Evolutionary conservation across 2,329 filamentous ascomycete species (phyloP).

Genomic region (Claviceps capensis): DNA sequence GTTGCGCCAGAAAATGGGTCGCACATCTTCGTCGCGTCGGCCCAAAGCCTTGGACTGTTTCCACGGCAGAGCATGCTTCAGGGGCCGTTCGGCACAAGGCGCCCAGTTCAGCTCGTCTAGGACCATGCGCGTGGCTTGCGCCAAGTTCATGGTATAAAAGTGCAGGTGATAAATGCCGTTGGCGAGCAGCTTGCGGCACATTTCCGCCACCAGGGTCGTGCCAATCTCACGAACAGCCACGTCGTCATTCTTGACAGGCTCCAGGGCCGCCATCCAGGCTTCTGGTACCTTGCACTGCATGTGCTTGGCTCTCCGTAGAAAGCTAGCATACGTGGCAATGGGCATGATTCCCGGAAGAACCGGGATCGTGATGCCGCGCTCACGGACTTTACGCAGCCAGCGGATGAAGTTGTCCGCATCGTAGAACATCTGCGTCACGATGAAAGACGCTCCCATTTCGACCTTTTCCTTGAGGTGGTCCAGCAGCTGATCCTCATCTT

Average conservation of each 20-base stretch:
- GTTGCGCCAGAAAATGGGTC: constrained; percentile 98
- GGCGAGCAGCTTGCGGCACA: constrained; percentile 77
- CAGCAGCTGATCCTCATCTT: constrained; percentile 70
- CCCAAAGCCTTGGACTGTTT: constrained; percentile 84
- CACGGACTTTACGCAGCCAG: constrained; percentile 80
- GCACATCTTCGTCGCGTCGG: constrained; percentile 83
- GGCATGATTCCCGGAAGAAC: constrained; percentile 79
- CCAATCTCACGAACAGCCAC: constrained; percentile 82
- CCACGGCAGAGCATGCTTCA: constrained; percentile 90
- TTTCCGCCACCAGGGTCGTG: constrained; percentile 70
- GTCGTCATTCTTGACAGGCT: constrained; percentile 95
- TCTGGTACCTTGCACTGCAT: constrained; percentile 76
- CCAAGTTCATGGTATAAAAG: constrained; percentile 99
- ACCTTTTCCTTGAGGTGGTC: constrained; percentile 96
- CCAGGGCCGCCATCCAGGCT: constrained; percentile 66
- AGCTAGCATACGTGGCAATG: constrained; percentile 89
- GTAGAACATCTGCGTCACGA: constrained; percentile 99
- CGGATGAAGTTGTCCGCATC: constrained; percentile 88
- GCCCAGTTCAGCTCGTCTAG: constrained; percentile 78
- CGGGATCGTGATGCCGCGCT: constrained; percentile 67
- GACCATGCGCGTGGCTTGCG: constrained; percentile 85
- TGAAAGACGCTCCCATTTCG: constrained; percentile 82
- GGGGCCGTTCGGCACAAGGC: constrained; percentile 61
- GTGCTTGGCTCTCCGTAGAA: constrained; percentile 79
- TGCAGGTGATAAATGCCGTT: constrained; percentile 80